Base-by-base conservation (phyloP, 1,139 yeast species). In the Sugiyamaella neomexicana region DNA sequence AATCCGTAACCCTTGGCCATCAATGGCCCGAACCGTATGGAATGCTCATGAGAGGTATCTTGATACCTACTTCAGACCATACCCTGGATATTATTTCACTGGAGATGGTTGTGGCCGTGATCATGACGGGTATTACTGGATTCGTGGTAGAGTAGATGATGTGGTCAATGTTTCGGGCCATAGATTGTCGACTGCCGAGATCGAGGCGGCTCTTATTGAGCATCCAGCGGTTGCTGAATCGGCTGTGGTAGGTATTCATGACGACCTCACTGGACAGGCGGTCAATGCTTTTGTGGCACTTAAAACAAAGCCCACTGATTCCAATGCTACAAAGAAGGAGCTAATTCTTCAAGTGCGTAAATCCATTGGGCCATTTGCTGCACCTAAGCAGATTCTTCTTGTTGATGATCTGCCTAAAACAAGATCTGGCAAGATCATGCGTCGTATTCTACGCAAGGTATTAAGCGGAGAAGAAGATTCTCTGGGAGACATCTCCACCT, bases 31-130 rank as follows among this genome's bases (percentile, higher is more conserved):
- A 76, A 81, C 97, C 39, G 96, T 91, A 60, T 90, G 89, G 86
- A 86, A 84, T 68, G 89, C 91, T 75, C 97, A 91, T 75, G 76
- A 79, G 62, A 85, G 96, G 72, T 91, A 82, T 76, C 76, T 89
- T 77, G 97, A 91, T 66, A 93, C 98, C 55, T 91, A 91, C 75
- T 78, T 91, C 74, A 86, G 86, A 66, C 97, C 97, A 57, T 91
- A 91, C 78, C 96, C 96, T 59, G 97, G 97, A 53, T 86, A 80
- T 76, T 91, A 91, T 77, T 93, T 91, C 79, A 90, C 97, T 15
- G 99, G 99, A 69, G 99, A 91, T 72, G 98, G 98, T 74, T 98
- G 97, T 51, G 97, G 96, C 56, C 85, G 97, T 74, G 98, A 91
- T 72, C 85, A 87, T 67, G 97, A 91, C 68, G 97, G 98, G 53